Conservation (phyloP, 106 monocot genomes). For the Phalaenopsis equestris region DNA sequence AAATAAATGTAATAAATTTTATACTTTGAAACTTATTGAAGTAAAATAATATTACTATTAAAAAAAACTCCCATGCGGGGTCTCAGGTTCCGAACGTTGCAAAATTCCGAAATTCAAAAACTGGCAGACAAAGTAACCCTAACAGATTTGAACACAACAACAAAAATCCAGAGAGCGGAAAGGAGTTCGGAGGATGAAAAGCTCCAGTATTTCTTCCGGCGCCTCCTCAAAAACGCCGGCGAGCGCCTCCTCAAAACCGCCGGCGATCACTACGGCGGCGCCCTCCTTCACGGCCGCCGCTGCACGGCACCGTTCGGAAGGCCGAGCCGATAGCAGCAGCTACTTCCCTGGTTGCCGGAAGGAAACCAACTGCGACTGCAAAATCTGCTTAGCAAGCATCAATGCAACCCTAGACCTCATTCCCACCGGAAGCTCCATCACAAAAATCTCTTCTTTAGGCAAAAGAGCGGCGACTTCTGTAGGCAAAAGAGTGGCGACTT, state of each 20-base stretch:
- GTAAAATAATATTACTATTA: no score
- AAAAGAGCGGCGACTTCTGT: background rate
- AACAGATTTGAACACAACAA: background rate
- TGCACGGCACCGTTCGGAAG: slow-evolving; percentile 7
- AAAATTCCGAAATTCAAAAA: background rate
- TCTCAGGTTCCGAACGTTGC: background rate
- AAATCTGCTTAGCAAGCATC: slow-evolving; percentile 88
- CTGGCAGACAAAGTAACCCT: background rate
- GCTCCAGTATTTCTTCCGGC: slow-evolving; percentile 10
- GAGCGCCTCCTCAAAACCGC: slow-evolving; percentile 4
- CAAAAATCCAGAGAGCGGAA: background rate
- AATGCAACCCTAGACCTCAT: slow-evolving; percentile 74
- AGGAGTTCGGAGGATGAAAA: slow-evolving; percentile 2
- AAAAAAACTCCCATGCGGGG: no score
- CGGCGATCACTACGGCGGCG: background rate
- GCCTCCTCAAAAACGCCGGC: slow-evolving; percentile 6
- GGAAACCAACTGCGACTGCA: slow-evolving; percentile 76
- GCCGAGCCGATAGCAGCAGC: slow-evolving; percentile 17
- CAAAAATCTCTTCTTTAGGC: slow-evolving; percentile 13
- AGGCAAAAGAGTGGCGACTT: background rate
- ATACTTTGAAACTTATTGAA: no score
- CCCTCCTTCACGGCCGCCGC: background rate
- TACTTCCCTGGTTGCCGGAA: slow-evolving; percentile 85
- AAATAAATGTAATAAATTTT: no score
- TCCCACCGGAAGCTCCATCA: slow-evolving; percentile 20